These are phyloP conservation scores for Termitomyces sp. DNA, from an alignment of 768 basidiomycete species.

Conservation along the genomic window DNA sequence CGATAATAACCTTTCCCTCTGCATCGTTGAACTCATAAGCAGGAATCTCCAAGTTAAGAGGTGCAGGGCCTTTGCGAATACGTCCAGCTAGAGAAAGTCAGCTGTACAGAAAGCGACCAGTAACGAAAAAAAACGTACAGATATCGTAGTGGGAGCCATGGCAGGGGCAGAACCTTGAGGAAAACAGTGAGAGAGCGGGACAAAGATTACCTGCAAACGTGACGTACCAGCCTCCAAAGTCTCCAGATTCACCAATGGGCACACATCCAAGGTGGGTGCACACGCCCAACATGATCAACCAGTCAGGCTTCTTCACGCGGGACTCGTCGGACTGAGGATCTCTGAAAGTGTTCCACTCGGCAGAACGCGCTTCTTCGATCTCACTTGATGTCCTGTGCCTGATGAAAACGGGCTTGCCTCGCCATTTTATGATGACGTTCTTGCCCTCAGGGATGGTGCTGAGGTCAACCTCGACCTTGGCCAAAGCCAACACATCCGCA, in stretches of 20 bases:
- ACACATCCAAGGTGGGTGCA: slow-evolving; percentile 99
- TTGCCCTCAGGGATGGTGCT: slow-evolving; percentile 91
- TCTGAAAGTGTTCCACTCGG: slow-evolving; percentile 83
- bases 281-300: slow-evolving; percentile 90
- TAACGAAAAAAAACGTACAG: slow-evolving; percentile 46
- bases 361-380: slow-evolving; percentile 85
- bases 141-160: slow-evolving; percentile 99
- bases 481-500: slow-evolving; percentile 95
- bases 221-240: slow-evolving; percentile 95
- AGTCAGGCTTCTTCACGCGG: slow-evolving; percentile 92
- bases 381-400: slow-evolving; percentile 90
- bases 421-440: slow-evolving; percentile 98
- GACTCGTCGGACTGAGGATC: slow-evolving; percentile 91
- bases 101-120: slow-evolving; percentile 1
- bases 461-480: slow-evolving; percentile 96
- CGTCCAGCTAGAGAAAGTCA: slow-evolving; percentile 67
- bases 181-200: neutral
- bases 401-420: slow-evolving; percentile 99
- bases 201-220: neutral
- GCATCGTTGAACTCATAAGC: slow-evolving; percentile 83
- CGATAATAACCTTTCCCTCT: slow-evolving; percentile 83
- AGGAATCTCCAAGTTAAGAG: slow-evolving; percentile 94
- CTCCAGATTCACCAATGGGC: slow-evolving; percentile 95
- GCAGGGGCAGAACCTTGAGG: slow-evolving; percentile 90
- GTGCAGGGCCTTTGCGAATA: slow-evolving; percentile 94